Conservation (phyloP, 345 rosid species). For the Arabis alpina region DNA sequence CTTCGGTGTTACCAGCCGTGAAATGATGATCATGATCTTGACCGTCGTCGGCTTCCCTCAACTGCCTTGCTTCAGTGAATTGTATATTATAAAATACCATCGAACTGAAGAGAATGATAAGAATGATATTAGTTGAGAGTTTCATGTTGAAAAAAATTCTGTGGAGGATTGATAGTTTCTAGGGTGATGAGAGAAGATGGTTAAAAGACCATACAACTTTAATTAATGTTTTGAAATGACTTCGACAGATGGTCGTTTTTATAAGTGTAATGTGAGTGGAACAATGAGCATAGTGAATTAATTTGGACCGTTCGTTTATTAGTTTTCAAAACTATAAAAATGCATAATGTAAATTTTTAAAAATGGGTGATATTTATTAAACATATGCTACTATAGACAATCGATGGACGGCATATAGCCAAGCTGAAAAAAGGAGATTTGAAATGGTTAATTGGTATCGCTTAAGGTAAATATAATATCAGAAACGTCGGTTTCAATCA, state of each 20-base stretch:
- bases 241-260: slow-evolving; percentile 19
- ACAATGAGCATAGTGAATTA: slow-evolving; percentile 27
- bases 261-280: slow-evolving; percentile 42
- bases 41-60: slow-evolving; percentile 7
- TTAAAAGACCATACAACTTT: slow-evolving; percentile 14
- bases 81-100: slow-evolving; percentile 6
- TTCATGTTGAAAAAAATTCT: slow-evolving; percentile 2
- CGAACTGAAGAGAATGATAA: slow-evolving; percentile 16
- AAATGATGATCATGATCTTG: slow-evolving; percentile 29
- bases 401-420: slow-evolving; percentile 31
- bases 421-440: slow-evolving; percentile 11
- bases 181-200: slow-evolving; percentile 20
- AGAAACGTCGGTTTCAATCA: slow-evolving; percentile 33
- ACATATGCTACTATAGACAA: slow-evolving; percentile 25
- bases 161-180: background rate
- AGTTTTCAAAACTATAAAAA: slow-evolving; percentile 21
- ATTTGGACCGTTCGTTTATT: slow-evolving; percentile 36
- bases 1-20: slow-evolving; percentile 30
- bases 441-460: slow-evolving; percentile 18
- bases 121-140: slow-evolving; percentile 21
- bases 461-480: slow-evolving; percentile 29
- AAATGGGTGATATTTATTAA: slow-evolving; percentile 13
- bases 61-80: slow-evolving; percentile 26
- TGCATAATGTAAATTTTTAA: slow-evolving; percentile 1
- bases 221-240: slow-evolving; percentile 16